Conservation (phyloP, 2,329 filamentous ascomycete species). For the Aspergillus spinulosporus region DNA sequence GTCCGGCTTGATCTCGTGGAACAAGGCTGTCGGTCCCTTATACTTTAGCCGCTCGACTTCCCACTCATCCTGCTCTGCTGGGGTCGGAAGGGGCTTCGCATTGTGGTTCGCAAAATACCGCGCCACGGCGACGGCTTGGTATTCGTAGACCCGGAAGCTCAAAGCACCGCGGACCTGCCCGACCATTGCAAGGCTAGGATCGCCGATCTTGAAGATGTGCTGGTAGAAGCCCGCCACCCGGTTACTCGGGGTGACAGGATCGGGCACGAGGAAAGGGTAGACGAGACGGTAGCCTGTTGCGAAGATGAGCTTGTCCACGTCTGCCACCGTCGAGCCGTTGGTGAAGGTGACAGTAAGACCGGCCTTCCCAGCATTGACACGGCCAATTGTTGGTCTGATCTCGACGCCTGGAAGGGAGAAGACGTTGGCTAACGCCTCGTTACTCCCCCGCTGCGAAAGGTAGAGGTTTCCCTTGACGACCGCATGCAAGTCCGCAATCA, state of each 20-base stretch:
- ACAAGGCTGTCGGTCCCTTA: slow-evolving; percentile 23
- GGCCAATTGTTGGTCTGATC: slow-evolving; percentile 21
- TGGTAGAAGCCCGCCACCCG: slow-evolving; percentile 31
- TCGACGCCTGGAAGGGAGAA: slow-evolving; percentile 29
- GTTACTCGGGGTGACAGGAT: slow-evolving; percentile 28
- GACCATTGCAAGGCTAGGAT: slow-evolving; percentile 32
- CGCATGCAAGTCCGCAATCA: slow-evolving; percentile 27
- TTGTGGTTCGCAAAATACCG: slow-evolving; percentile 31
- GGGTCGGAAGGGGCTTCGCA: slow-evolving; percentile 21
- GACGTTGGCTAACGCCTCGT: slow-evolving; percentile 23
- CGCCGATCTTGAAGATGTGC: slow-evolving; percentile 32
- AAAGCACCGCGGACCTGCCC: slow-evolving; percentile 31
- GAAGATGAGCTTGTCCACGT: slow-evolving; percentile 34
- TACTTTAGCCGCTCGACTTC: slow-evolving; percentile 26
- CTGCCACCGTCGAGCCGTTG: slow-evolving; percentile 20
- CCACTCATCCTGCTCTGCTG: slow-evolving; percentile 29
- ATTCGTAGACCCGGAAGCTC: slow-evolving; percentile 34
- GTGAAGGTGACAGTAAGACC: slow-evolving; percentile 23
- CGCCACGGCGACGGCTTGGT: slow-evolving; percentile 33
- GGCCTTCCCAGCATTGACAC: slow-evolving; percentile 5
- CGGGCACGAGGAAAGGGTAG: slow-evolving; percentile 31
- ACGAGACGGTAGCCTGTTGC: slow-evolving; percentile 33
- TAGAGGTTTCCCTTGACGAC: slow-evolving; percentile 26
- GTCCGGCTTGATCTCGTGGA: slow-evolving; percentile 32
- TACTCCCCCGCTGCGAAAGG: slow-evolving; percentile 23